A percentile compares a stretch with the other conserved stretches of the same genome.
These are phyloP conservation scores for Leucocoprinus birnbaumii DNA, from an alignment of 768 basidiomycete genomes.

Conservation along the genomic window DNA sequence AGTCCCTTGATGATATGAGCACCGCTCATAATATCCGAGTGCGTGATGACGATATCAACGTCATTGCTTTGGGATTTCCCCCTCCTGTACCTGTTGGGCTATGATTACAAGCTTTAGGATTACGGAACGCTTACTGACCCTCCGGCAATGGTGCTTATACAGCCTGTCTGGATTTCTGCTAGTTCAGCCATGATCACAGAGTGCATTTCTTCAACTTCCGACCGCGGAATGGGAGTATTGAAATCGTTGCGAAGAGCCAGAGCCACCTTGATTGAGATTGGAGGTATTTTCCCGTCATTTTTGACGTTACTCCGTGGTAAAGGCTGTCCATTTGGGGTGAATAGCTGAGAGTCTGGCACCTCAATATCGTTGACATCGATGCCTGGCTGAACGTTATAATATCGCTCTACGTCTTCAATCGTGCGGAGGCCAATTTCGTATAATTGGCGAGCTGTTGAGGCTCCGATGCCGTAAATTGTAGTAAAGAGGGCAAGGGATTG, in stretches of 20 bases:
- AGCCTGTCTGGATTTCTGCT: constrained; percentile 59
- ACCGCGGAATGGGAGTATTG: constrained; percentile 53
- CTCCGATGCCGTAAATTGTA: constrained; percentile 71
- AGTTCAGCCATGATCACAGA: constrained; percentile 65
- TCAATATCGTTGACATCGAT: constrained; percentile 14
- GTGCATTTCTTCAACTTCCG: constrained; percentile 80
- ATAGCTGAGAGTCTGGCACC: constrained; percentile 19
- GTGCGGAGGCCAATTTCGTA: constrained; percentile 67
- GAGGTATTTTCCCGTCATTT: constrained; percentile 15
- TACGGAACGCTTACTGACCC: constrained; percentile 47
- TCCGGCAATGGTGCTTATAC: constrained; percentile 73
- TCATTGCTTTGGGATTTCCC: constrained; percentile 83
- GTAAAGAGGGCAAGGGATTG: constrained; percentile 54
- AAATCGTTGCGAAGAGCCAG: constrained; percentile 61
- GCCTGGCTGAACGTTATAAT: constrained; percentile 47
- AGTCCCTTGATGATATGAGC: constrained; percentile 55
- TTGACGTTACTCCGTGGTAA: constrained; percentile 14
- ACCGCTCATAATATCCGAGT: constrained; percentile 45
- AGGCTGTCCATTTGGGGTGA: constrained; percentile 32
- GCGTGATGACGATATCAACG: constrained; percentile 87
- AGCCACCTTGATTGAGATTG: constrained; percentile 52
- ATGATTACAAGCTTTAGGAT: neutral
- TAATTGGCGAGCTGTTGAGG: constrained; percentile 62
- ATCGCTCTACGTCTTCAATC: constrained; percentile 64
- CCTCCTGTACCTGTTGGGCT: constrained; percentile 63